Base-by-base conservation (phyloP, 225 moss, liverwort and hornwort species). In the Rhytidiadelphus loreus region DNA sequence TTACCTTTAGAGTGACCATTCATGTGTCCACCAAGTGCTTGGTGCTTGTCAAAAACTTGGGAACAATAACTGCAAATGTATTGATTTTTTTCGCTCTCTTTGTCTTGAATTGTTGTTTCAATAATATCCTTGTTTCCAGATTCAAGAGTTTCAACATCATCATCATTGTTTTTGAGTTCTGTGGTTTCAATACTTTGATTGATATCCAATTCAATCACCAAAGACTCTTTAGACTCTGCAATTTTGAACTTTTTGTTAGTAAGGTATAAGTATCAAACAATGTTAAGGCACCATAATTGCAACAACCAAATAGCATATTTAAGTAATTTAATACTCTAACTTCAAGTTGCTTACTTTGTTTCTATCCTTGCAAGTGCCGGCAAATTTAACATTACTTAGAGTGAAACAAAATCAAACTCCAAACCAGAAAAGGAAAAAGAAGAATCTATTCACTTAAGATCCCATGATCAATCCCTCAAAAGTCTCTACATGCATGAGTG, bases 21-120 rank as follows among this genome's bases (percentile, higher is more conserved):
- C 88, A 90, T 88, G 32, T 88, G 90, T 23, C 88, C 88, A 57
- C 90, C 88, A 44, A 88, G 84, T 11, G 86, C 86, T 91, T 91
- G 86, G 13, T 41, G 60, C 30, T 62, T 69, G 7, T 29, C 7
- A 0, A 12, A 86, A 81, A 26, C 2, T 77, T 66, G 25, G 18
- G 0, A 5, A 58, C 88, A 91, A 44, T 70, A 62, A 39, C 69
- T 73, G 29, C 91, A 91, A 2, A 1, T 0, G 3, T 81, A 91
- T 2, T 3, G 2, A 59, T 55, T 70, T 19, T 5, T 83, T 14
- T 0, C 11, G 23, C 7, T 64, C 2, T 52, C 7, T 18, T 73
- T 15, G 22, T 33, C 71, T 64, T 81, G 20, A 5, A 35, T 18
- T 35, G 11, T 11, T 43, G 13, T 61, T 37, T 26, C 18, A 37